phyloP scores from a whole-genome alignment of 2,329 filamentous ascomycete species.

The Aspergillus fumigatus region DNA sequence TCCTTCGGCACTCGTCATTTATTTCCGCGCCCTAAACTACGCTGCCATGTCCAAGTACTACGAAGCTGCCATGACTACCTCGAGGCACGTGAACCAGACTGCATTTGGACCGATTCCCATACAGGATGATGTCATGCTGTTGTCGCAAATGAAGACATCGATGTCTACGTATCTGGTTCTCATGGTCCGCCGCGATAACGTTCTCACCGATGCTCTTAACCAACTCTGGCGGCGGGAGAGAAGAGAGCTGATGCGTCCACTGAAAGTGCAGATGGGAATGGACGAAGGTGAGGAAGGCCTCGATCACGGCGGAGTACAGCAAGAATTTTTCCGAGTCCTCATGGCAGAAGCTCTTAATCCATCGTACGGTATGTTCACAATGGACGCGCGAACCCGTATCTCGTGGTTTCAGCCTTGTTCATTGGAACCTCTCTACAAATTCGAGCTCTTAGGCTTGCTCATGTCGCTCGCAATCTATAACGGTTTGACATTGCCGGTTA shows the following conservation, averaged over 20 bases:
- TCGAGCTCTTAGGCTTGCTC: constrained; percentile 81
- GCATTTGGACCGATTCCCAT: constrained; percentile 40
- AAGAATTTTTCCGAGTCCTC: constrained; percentile 88
- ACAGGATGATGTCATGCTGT: constrained; percentile 58
- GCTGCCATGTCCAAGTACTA: constrained; percentile 77
- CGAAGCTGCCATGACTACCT: constrained; percentile 57
- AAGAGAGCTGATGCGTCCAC: constrained; percentile 73
- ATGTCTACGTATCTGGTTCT: constrained; percentile 68
- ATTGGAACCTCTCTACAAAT: constrained; percentile 80
- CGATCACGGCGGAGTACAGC: constrained; percentile 91
- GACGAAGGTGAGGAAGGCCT: constrained; percentile 81
- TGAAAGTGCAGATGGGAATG: constrained; percentile 84
- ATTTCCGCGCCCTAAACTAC: constrained; percentile 86
- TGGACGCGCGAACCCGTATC: constrained; percentile 71
- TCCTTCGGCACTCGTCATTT: constrained; percentile 66
- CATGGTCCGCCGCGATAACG: constrained; percentile 61
- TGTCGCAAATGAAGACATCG: constrained; percentile 61
- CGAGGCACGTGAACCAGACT: constrained; percentile 43
- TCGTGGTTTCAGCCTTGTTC: constrained; percentile 85
- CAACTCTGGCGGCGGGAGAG: constrained; percentile 85
- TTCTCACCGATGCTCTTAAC: constrained; percentile 72
- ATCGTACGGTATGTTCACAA: constrained; percentile 70
- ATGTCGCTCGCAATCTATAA: constrained; percentile 90
- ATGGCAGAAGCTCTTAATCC: constrained; percentile 76
- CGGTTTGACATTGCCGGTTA: constrained; percentile 83